phyloP scores from a whole-genome alignment of 441 rosid species.

The Adansonia grandidieri region DNA sequence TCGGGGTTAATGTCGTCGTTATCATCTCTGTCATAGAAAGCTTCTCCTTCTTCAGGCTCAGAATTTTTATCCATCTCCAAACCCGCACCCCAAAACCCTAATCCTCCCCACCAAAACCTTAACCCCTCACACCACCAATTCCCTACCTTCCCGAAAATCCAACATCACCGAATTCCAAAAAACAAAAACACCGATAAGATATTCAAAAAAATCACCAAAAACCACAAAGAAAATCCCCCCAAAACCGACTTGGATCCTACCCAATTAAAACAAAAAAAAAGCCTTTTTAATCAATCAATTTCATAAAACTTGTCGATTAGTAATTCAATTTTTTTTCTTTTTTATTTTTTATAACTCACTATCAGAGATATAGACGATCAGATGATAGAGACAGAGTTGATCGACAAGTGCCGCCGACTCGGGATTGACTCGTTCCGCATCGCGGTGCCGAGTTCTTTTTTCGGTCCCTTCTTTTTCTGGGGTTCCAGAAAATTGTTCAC shows the following conservation, averaged over 20 bases:
- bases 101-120: constrained; percentile 27
- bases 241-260: constrained; percentile 13
- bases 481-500: constrained; percentile 18
- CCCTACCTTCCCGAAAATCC: constrained; percentile 49
- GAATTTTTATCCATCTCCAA: constrained; percentile 46
- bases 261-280: constrained; percentile 11
- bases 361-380: constrained; percentile 28
- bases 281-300: constrained; percentile 19
- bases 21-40: constrained; percentile 36
- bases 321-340: neutral
- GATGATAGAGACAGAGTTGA: constrained; percentile 16
- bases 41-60: constrained; percentile 64
- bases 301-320: constrained; percentile 13
- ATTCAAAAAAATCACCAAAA: constrained; percentile 19
- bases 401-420: constrained; percentile 27
- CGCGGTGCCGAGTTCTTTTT: constrained; percentile 23
- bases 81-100: constrained; percentile 26
- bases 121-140: constrained; percentile 37
- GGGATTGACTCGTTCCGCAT: constrained; percentile 29
- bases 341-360: constrained; percentile 20
- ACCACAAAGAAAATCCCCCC: constrained; percentile 21
- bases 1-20: constrained; percentile 49
- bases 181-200: constrained; percentile 21
- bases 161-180: constrained; percentile 36
- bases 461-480: constrained; percentile 1